Conservation (phyloP, 805 yeast genomes). For the Kockiozyma suomiensis region DNA sequence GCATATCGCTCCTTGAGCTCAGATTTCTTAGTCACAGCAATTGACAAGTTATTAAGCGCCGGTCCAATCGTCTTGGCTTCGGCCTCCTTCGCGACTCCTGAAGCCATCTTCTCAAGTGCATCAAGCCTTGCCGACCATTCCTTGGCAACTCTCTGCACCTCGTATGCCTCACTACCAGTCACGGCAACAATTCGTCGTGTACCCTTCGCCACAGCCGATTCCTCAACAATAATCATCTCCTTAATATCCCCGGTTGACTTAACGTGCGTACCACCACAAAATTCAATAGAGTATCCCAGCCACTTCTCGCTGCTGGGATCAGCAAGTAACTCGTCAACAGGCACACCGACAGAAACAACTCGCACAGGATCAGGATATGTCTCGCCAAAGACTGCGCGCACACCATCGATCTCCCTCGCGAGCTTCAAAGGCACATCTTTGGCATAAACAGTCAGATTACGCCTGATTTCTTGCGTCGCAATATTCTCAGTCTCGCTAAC, state of each 20-base stretch:
- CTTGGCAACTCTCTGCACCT: conserved; percentile 80
- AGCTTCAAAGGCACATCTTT: conserved; percentile 74
- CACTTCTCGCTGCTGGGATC: conserved; percentile 75
- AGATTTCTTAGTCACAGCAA: conserved; percentile 80
- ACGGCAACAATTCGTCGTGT: conserved; percentile 97
- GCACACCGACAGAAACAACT: conserved; percentile 92
- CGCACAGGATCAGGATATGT: conserved; percentile 99
- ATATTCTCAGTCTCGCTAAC: conserved; percentile 74
- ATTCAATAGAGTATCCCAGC: conserved; percentile 80
- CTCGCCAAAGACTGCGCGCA: conserved; percentile 98
- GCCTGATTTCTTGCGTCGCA: conserved; percentile 69
- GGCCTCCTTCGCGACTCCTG: conserved; percentile 78
- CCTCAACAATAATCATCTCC: conserved; percentile 87
- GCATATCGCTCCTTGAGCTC: conserved; percentile 71
- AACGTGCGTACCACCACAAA: conserved; percentile 99
- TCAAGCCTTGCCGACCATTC: conserved; percentile 67
- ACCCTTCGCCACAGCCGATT: conserved; percentile 98
- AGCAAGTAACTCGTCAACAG: conserved; percentile 76
- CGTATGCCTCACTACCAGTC: conserved; percentile 87
- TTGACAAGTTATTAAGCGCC: conserved; percentile 74
- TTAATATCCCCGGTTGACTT: conserved; percentile 89
- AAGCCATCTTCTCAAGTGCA: conserved; percentile 62
- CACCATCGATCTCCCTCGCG: conserved; percentile 78
- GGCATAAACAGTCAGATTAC: conserved; percentile 72
- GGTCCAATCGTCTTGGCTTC: conserved; percentile 83